These are phyloP conservation scores for Aureobasidium sp. DNA, from an alignment of 2,329 filamentous ascomycete species.

Conservation along the genomic window DNA sequence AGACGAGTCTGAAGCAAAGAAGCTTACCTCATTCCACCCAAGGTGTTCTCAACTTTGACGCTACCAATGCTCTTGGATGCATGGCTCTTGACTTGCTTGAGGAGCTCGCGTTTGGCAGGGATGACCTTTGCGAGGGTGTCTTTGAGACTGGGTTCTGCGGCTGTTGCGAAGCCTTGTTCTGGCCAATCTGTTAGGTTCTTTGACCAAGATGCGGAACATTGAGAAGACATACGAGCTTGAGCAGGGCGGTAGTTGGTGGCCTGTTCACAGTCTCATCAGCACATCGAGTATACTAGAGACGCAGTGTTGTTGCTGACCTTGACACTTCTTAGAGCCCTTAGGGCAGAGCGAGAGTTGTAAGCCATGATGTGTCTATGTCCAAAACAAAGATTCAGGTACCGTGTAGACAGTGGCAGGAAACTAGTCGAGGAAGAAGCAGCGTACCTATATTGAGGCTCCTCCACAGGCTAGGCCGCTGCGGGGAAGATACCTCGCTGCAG, in stretches of 20 bases:
- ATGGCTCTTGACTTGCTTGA: constrained; percentile 88
- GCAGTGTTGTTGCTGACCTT: constrained; percentile 44
- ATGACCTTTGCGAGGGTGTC: constrained; percentile 74
- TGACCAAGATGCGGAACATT: constrained; percentile 30
- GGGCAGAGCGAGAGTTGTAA: constrained; percentile 46
- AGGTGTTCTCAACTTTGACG: constrained; percentile 85
- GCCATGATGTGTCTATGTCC: neutral
- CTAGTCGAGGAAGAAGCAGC: neutral
- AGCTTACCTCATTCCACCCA: constrained; percentile 79
- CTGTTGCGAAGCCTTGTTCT: constrained; percentile 51
- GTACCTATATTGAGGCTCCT: neutral
- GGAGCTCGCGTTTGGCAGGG: constrained; percentile 82
- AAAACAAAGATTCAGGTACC: neutral
- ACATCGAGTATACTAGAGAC: neutral
- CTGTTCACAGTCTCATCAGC: neutral
- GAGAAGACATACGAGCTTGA: neutral
- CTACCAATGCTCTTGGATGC: constrained; percentile 77
- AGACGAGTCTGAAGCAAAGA: neutral
- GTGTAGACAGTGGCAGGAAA: neutral
- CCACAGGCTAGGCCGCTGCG: neutral
- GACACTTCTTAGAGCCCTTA: constrained; percentile 54
- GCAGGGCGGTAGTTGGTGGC: neutral
- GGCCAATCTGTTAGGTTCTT: neutral
- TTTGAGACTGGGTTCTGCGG: constrained; percentile 82
- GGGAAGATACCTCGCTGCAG: neutral